Evolutionary conservation across 176 grass and related monocot species (phyloP), one percentile per base, ranked within the genome.

Genomic region (Oryza glaberrima): DNA sequence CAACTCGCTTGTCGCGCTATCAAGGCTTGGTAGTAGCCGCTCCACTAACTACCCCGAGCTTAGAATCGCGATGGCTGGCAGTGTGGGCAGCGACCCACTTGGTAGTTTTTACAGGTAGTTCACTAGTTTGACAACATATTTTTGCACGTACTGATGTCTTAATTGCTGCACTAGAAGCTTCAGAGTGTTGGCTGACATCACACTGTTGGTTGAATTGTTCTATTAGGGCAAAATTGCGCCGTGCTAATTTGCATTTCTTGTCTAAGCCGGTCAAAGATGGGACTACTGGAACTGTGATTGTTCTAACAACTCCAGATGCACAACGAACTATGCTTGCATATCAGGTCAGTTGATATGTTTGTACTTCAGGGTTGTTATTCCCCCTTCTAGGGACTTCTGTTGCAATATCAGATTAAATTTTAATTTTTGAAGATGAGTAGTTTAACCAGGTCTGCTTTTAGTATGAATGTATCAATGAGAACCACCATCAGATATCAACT

Each of bases 241-340:
- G 96, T 30, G 93, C 93, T 58, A 94, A 99, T 94, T 88, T 99
- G 40, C 89, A 96, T 82, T 99, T 99, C 77, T 86, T 99, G 10
- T 99, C 91, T 80, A 92, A 90, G 80, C 90, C 91, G 1, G 88
- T 99, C 48, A 91, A 94, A 78, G 90, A 96, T 81, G 91, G 90
- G 22, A 99, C 91, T 22, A 99, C 93, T 70, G 96, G 93, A 46
- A 99, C 93, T 9, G 96, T 95, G 49, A 99, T 99, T 81, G 96
- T 99, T 88, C 88, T 99, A 60, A 99, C 96, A 64, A 96, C 96
- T 51, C 93, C 88, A 58, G 96, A 99, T 80, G 96, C 96, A 48
- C 91, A 96, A 15, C 88, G 96, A 28, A 99, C 96, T 78, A 99
- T 99, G 93, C 96, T 94, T 83, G 96, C 96, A 36, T 99, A 89